A percentile compares a stretch with the other conserved stretches of the same genome.
Conservation (phyloP, 2,329 filamentous ascomycete species). For the Aureobasidium sp. region DNA sequence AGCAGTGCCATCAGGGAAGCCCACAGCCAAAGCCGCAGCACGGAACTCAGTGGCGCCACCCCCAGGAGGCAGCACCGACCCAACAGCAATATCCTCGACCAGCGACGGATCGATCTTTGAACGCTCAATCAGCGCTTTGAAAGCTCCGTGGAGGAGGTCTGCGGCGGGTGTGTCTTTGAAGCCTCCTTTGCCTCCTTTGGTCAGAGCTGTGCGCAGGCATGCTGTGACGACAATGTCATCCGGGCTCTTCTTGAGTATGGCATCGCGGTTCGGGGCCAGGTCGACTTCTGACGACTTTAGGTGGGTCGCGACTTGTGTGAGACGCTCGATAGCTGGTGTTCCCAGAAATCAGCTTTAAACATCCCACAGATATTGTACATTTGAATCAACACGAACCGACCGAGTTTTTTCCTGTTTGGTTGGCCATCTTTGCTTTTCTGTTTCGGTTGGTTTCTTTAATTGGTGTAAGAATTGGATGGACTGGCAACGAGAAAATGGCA, state of each 20-base stretch:
- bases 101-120: constrained; percentile 80
- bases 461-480: background rate
- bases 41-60: constrained; percentile 96
- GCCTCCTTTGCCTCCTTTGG: constrained; percentile 82
- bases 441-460: too few relatives aligned
- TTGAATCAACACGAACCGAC: background rate
- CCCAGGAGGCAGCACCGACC: constrained; percentile 82
- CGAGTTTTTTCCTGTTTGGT: constrained; percentile 12
- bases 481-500: background rate
- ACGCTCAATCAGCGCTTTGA: constrained; percentile 71
- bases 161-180: constrained; percentile 91
- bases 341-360: background rate
- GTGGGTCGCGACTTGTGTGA: constrained; percentile 48
- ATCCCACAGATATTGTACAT: background rate
- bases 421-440: constrained; percentile 9
- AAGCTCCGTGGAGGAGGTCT: constrained; percentile 75
- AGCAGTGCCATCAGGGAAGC: constrained; percentile 78
- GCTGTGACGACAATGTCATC: constrained; percentile 82
- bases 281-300: constrained; percentile 34
- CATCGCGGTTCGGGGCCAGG: constrained; percentile 31
- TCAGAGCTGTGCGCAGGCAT: constrained; percentile 83
- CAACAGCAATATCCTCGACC: constrained; percentile 89
- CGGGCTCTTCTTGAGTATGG: constrained; percentile 44
- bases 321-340: constrained; percentile 48
- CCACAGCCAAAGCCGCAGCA: constrained; percentile 79